Base-by-base conservation (phyloP, 257 asterid genomes). In the Salvia miltiorrhiza region DNA sequence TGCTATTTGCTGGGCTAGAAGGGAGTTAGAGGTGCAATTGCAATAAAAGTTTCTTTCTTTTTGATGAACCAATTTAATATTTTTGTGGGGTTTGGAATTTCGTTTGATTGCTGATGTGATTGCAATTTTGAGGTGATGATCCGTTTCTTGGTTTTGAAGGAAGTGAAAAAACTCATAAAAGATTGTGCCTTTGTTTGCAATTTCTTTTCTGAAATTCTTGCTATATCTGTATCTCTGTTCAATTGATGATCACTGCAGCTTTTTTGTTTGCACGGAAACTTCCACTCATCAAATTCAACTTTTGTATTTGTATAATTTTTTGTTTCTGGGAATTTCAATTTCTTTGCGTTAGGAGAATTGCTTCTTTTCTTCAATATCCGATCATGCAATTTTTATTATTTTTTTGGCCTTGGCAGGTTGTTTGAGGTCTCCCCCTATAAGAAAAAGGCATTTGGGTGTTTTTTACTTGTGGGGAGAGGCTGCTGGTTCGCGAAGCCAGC, bases 401-500 rank as follows among this genome's bases (percentile, higher is more conserved):
- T 16, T 20, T 41, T 48, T 63, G 7, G 43, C 43, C 39, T 9
- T 68, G 71, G 73, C 81, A 70, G 85, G 78, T 65, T 62, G 47
- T 64, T 69, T 52, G 41, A 59, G 52, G 76, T 37, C 55, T 39
- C 39, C 50, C 53, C 9, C 58, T 61, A 56, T 50, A 57, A 54
- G 71, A 33, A 69, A n/a, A 67, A 78, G 75, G 65, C 71, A 43
- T 56, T 75, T 39, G 58, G 63, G 75, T 52, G 35, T 67, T 55
- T 72, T 74, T 67, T 69, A 63, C 41, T 72, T 67, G 76, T 58
- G 70, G 82, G 68, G 86, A 75, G 85, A 81, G 88, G 81, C 76
- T 74, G 76, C 89, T 87, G 77, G 88, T 79, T 89, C 75, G 80
- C 71, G 37, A 65, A 74, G 84, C 65, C 33, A 58, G 37, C 58